A percentile compares a stretch with the other conserved stretches of the same genome.
Conservation (phyloP, 768 basidiomycete species). For the Pleurotus tuber-regium region DNA sequence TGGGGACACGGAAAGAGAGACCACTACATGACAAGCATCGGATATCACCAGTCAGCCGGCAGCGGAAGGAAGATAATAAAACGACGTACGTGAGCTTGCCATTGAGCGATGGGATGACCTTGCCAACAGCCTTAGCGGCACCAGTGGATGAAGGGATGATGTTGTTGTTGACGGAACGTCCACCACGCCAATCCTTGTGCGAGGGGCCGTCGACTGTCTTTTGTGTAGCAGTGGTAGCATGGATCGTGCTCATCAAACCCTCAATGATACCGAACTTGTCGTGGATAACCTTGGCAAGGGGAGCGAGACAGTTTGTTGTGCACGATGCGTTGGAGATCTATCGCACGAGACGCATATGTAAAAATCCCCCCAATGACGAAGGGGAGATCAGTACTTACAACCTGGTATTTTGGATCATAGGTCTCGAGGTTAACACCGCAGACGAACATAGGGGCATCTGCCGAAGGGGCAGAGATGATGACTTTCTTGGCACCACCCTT, state of each 20-base stretch:
- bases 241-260: conserved; percentile 98
- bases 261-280: conserved; percentile 97
- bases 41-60: neutral
- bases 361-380: no score
- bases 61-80: neutral
- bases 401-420: conserved; percentile 86
- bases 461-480: conserved; percentile 98
- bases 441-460: conserved; percentile 94
- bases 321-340: conserved; percentile 98
- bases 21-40: conserved; percentile 47
- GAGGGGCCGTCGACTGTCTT: conserved; percentile 96
- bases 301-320: conserved; percentile 99
- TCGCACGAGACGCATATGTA: conserved; percentile 5
- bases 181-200: conserved; percentile 96
- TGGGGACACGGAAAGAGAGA: conserved; percentile 97
- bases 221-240: conserved; percentile 94
- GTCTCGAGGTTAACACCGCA: conserved; percentile 92
- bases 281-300: conserved; percentile 95
- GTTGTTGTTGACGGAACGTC: conserved; percentile 94
- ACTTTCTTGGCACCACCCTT: conserved; percentile 99
- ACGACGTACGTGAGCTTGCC: conserved; percentile 90
- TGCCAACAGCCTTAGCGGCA: conserved; percentile 99
- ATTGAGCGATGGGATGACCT: conserved; percentile 94
- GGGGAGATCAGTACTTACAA: conserved; percentile 48
- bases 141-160: conserved; percentile 99